Evolutionary conservation across 176 grass and related monocot species (phyloP).

Genomic region (Oryza brachyantha): DNA sequence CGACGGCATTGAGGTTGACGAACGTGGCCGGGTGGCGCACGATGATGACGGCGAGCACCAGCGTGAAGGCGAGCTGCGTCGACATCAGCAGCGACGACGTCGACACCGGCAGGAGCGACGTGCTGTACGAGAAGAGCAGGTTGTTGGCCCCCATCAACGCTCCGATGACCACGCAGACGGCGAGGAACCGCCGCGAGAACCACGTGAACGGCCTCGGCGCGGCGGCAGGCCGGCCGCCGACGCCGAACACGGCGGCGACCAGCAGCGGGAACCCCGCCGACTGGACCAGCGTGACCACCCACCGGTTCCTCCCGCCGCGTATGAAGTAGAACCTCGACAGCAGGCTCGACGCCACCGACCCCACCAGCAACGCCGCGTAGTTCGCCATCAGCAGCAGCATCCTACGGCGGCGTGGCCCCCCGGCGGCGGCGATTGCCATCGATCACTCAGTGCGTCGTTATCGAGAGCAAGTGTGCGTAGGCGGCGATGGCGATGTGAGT

Average conservation of each 20-base stretch:
- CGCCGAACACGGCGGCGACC: constrained; percentile 19
- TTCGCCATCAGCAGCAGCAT: constrained; percentile 51
- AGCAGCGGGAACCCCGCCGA: constrained; percentile 84
- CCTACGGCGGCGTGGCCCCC: background rate
- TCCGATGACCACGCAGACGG: constrained; percentile 58
- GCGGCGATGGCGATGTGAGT: background rate
- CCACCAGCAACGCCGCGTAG: constrained; percentile 66
- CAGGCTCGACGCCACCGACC: constrained; percentile 71
- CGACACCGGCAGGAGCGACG: constrained; percentile 72
- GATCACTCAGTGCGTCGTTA: background rate
- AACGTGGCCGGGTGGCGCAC: constrained; percentile 80
- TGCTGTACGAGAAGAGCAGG: constrained; percentile 79
- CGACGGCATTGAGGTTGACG: constrained; percentile 74
- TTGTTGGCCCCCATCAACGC: constrained; percentile 75
- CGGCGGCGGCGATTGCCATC: constrained; percentile 7
- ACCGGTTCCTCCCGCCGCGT: constrained; percentile 68
- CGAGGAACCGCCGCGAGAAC: constrained; percentile 53
- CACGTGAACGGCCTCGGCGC: constrained; percentile 37
- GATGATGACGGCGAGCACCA: constrained; percentile 69
- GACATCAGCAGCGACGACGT: constrained; percentile 87
- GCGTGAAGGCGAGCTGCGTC: constrained; percentile 84
- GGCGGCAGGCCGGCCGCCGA: background rate
- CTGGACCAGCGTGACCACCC: constrained; percentile 84
- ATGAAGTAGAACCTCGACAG: constrained; percentile 85
- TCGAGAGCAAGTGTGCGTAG: background rate